These are phyloP conservation scores for Pleurostoma richardsiae DNA, from an alignment of 2,329 filamentous ascomycete genomes.

Conservation along the genomic window DNA sequence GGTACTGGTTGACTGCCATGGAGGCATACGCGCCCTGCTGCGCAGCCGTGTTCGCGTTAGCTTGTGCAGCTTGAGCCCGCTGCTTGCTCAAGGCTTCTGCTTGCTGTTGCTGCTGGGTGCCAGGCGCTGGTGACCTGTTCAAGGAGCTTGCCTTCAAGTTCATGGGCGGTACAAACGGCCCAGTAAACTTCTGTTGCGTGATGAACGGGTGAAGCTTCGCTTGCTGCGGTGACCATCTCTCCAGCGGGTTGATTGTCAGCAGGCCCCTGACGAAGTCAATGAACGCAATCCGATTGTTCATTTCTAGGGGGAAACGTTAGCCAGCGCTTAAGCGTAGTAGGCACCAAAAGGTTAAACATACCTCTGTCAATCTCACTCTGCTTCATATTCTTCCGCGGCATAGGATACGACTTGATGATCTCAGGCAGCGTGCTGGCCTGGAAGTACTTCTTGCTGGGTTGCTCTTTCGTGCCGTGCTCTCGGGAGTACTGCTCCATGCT, in stretches of 20 bases:
- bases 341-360: slow-evolving; percentile 34
- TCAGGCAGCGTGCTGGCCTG: slow-evolving; percentile 89
- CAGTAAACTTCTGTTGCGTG: slow-evolving; percentile 95
- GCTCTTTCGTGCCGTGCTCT: slow-evolving; percentile 94
- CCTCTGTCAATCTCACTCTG: slow-evolving; percentile 93
- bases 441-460: slow-evolving; percentile 99
- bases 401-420: slow-evolving; percentile 95
- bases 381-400: slow-evolving; percentile 99
- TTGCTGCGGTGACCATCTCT: slow-evolving; percentile 96
- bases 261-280: slow-evolving; percentile 96
- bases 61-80: slow-evolving; percentile 67
- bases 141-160: slow-evolving; percentile 84
- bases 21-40: slow-evolving; percentile 63
- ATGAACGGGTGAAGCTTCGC: slow-evolving; percentile 98
- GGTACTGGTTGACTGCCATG: slow-evolving; percentile 43
- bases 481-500: slow-evolving; percentile 97
- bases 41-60: slow-evolving; percentile 63
- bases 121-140: slow-evolving; percentile 83
- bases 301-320: slow-evolving; percentile 57
- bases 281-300: slow-evolving; percentile 95
- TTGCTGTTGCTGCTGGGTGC: slow-evolving; percentile 92
- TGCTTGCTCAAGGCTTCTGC: slow-evolving; percentile 93
- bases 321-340: too few relatives aligned
- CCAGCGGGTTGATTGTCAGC: slow-evolving; percentile 89
- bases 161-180: slow-evolving; percentile 95